phyloP scores from a whole-genome alignment of 106 monocot species.

The Acanthochlamys bracteata region DNA sequence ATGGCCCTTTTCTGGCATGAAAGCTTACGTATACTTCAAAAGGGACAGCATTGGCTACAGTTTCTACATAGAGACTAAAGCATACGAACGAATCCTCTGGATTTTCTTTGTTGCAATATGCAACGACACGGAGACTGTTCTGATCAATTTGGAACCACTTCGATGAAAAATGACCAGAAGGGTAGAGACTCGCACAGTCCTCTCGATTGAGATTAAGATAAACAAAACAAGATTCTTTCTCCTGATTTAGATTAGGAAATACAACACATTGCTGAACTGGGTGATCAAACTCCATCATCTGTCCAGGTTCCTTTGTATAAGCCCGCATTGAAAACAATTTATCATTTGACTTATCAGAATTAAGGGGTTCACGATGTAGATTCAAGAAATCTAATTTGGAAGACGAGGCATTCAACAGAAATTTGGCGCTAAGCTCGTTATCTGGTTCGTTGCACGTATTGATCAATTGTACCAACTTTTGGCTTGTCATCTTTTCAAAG shows the following conservation, averaged over 20 bases:
- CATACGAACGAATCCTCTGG: constrained; percentile 61
- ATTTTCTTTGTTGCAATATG: constrained; percentile 69
- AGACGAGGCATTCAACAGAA: constrained; percentile 48
- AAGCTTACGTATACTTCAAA: constrained; percentile 72
- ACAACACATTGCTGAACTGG: constrained; percentile 69
- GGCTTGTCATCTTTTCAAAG: constrained; percentile 53
- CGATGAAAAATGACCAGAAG: constrained; percentile 54
- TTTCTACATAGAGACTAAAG: constrained; percentile 63
- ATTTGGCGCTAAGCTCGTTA: constrained; percentile 45
- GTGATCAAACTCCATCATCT: constrained; percentile 55
- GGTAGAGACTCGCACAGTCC: constrained; percentile 50
- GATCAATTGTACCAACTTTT: constrained; percentile 50
- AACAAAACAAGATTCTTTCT: no score
- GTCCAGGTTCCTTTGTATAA: constrained; percentile 65
- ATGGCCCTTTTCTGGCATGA: constrained; percentile 41
- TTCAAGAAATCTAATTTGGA: constrained; percentile 73
- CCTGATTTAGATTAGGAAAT: no score
- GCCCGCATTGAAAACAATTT: constrained; percentile 38
- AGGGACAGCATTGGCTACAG: constrained; percentile 60
- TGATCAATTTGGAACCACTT: constrained; percentile 65
- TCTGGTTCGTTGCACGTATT: constrained; percentile 47
- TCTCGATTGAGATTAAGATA: constrained; percentile 56
- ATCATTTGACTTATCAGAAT: constrained; percentile 23
- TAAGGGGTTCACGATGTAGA: no score
- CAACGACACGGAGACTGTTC: constrained; percentile 66